Percentiles rank a stretch among this genome's conserved stretches.
phyloP scores from a whole-genome alignment of 768 basidiomycete species.

The Daedaleopsis sinensis region DNA sequence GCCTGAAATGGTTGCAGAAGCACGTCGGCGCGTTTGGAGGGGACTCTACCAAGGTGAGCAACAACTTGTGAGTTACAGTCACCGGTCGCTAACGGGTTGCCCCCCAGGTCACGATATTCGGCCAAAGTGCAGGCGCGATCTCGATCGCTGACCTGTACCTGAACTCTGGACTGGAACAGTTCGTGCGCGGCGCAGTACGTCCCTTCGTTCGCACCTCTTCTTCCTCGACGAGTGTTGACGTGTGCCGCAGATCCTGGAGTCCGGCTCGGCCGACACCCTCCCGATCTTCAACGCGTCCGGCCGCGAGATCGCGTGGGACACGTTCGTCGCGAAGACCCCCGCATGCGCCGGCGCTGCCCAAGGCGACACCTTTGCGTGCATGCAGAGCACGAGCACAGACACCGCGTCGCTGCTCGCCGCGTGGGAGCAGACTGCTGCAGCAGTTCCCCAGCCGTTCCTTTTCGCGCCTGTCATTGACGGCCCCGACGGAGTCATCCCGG shows the following conservation, averaged over 20 bases:
- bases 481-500: constrained; percentile 41
- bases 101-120: constrained; percentile 38
- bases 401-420: constrained; percentile 10
- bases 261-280: constrained; percentile 38
- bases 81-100: neutral
- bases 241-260: constrained; percentile 48
- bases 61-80: neutral
- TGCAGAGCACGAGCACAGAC: neutral
- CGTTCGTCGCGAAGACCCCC: constrained; percentile 31
- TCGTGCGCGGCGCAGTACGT: constrained; percentile 29
- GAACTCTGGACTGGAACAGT: constrained; percentile 28
- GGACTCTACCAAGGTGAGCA: neutral
- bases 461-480: constrained; percentile 44
- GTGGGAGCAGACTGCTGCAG: constrained; percentile 23
- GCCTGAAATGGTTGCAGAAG: constrained; percentile 63
- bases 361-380: constrained; percentile 5
- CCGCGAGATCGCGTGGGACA: constrained; percentile 41
- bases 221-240: neutral
- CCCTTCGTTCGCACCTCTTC: neutral
- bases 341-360: neutral
- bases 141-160: constrained; percentile 34
- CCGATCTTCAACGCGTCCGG: constrained; percentile 34
- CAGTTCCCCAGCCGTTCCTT: constrained; percentile 31
- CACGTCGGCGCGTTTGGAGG: constrained; percentile 72
- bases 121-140: constrained; percentile 44